Conservation (phyloP, 2,329 filamentous ascomycete genomes). For the Colletotrichum tamarilloi region DNA sequence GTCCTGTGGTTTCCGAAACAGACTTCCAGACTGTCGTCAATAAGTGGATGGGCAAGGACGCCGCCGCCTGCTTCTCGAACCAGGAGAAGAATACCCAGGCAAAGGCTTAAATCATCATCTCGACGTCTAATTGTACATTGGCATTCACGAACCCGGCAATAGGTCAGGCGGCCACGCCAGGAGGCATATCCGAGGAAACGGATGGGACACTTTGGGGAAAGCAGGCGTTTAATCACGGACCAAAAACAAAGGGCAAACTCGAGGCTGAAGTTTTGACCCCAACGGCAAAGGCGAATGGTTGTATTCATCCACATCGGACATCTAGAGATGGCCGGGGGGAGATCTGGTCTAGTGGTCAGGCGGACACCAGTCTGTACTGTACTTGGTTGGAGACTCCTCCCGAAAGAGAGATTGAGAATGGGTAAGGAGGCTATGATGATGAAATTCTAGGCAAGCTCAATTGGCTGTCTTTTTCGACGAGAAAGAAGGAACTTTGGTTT, state of each 20-base stretch:
- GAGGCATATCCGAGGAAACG: slow-evolving; percentile 25
- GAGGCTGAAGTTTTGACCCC: slow-evolving; percentile 16
- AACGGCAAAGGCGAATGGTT: slow-evolving; percentile 32
- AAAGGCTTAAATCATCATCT: slow-evolving; percentile 21
- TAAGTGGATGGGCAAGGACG: slow-evolving; percentile 66
- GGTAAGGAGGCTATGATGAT: slow-evolving; percentile 25
- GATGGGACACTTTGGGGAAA: slow-evolving; percentile 14
- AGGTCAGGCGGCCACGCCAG: slow-evolving; percentile 18
- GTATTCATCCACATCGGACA: slow-evolving; percentile 21
- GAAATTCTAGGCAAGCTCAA: background rate
- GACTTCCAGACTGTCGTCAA: slow-evolving; percentile 86
- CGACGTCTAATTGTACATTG: slow-evolving; percentile 23
- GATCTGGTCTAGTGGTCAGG: background rate
- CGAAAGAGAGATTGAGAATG: slow-evolving; percentile 3
- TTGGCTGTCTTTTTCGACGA: background rate
- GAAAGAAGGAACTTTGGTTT: background rate
- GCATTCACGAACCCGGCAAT: slow-evolving; percentile 18
- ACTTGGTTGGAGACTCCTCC: background rate
- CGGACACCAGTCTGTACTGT: background rate
- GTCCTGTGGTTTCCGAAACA: slow-evolving; percentile 87
- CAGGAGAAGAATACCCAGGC: slow-evolving; percentile 45
- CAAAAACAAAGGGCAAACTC: slow-evolving; percentile 31
- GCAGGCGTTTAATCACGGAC: slow-evolving; percentile 34
- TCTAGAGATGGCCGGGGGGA: slow-evolving; percentile 1
- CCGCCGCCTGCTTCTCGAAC: slow-evolving; percentile 45